A percentile compares a stretch with the other conserved stretches of the same genome.
Conservation (phyloP, 2,329 filamentous ascomycete genomes). For the Colletotrichum gigasporum region DNA sequence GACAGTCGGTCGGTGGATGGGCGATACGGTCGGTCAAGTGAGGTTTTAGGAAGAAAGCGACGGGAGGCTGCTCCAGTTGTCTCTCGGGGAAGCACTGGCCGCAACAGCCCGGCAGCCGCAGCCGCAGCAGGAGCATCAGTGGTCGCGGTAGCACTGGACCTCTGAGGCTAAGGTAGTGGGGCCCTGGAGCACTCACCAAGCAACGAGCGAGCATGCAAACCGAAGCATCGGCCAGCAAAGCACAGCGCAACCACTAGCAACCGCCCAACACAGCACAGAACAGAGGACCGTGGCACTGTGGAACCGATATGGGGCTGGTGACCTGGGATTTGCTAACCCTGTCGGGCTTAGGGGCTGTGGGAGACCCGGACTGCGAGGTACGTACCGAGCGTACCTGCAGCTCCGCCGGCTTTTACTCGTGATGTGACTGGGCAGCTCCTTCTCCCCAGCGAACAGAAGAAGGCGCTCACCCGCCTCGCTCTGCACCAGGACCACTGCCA, state of each 20-base stretch:
- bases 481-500: not conserved
- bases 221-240: constrained; percentile 5
- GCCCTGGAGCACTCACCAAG: constrained; percentile 17
- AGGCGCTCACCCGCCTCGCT: constrained; percentile 25
- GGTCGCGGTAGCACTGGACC: constrained; percentile 18
- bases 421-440: constrained; percentile 14
- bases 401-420: constrained; percentile 21
- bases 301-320: constrained; percentile 12
- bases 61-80: constrained; percentile 30
- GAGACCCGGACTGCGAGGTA: not conserved
- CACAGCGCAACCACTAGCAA: not conserved
- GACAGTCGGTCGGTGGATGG: constrained; percentile 26
- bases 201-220: constrained; percentile 20
- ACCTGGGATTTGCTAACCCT: constrained; percentile 1
- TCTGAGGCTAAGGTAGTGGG: constrained; percentile 23
- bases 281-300: constrained; percentile 11
- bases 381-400: constrained; percentile 29
- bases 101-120: constrained; percentile 14
- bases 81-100: constrained; percentile 29
- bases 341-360: not conserved
- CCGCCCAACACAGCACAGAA: constrained; percentile 2
- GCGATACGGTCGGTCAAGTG: constrained; percentile 28
- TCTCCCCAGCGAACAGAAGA: not conserved
- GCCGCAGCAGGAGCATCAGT: constrained; percentile 15
- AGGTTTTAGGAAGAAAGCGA: constrained; percentile 29